Evolutionary conservation across 176 grass and related monocot genomes (phyloP).

Genomic region (Phragmites australis): DNA sequence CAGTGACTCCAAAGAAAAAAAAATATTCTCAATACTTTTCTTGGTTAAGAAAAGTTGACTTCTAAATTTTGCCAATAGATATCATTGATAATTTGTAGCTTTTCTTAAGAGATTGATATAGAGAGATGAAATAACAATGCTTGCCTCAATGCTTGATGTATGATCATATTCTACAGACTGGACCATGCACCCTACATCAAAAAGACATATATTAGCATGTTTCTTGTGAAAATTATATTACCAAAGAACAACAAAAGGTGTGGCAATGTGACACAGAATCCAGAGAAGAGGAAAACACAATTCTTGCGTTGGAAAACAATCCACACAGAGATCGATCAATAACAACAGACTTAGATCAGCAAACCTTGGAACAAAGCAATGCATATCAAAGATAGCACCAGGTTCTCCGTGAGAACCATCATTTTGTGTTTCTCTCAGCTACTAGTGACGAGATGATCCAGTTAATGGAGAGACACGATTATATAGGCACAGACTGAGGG

Average conservation of each 20-base stretch:
- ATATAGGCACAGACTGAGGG: not conserved
- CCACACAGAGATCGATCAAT: too few species aligned
- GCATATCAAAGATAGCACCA: constrained; percentile 14
- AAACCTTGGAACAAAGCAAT: constrained; percentile 32
- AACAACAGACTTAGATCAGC: not conserved
- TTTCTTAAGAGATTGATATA: too few species aligned
- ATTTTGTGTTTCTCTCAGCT: not conserved
- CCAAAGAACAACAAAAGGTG: too few species aligned
- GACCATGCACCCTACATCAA: constrained; percentile 27
- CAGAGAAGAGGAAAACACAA: too few species aligned
- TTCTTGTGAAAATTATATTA: too few species aligned
- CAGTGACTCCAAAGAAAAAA: too few species aligned
- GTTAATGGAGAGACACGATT: not conserved
- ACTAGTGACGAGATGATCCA: not conserved
- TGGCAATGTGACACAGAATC: too few species aligned
- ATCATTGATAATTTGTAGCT: too few species aligned
- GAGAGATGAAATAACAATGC: not conserved
- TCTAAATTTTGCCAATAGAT: too few species aligned
- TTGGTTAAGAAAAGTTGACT: too few species aligned
- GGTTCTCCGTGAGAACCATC: constrained; percentile 6
- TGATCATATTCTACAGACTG: constrained; percentile 64
- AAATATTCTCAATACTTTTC: too few species aligned
- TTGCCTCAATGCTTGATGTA: constrained; percentile 55
- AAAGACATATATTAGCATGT: not conserved
- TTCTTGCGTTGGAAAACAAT: too few species aligned